Evolutionary conservation across 2,329 filamentous ascomycete species (phyloP).

Genomic region (Atkinsonella hypoxylon): DNA sequence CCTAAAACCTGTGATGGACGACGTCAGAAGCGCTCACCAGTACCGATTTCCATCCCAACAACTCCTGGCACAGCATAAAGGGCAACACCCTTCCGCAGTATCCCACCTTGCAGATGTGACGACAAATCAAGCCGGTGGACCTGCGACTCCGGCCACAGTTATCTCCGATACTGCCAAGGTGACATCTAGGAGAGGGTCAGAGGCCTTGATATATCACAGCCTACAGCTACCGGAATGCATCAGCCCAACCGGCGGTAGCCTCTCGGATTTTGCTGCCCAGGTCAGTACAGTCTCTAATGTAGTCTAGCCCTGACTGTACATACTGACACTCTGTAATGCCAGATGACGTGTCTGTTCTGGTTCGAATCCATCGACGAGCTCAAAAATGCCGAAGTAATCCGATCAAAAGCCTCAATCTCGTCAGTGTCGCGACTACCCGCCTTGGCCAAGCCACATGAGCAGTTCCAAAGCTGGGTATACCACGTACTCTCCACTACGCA

Average conservation of each 20-base stretch:
- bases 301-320: neutral
- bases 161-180: constrained; percentile 16
- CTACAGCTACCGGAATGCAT: constrained; percentile 67
- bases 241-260: constrained; percentile 59
- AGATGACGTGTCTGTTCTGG: constrained; percentile 97
- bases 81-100: constrained; percentile 1
- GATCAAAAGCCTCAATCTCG: constrained; percentile 26
- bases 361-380: constrained; percentile 81
- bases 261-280: constrained; percentile 76
- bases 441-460: constrained; percentile 63
- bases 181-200: constrained; percentile 26
- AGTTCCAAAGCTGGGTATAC: constrained; percentile 89
- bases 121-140: constrained; percentile 23
- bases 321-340: constrained; percentile 1
- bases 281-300: constrained; percentile 32
- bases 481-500: constrained; percentile 87
- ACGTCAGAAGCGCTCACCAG: constrained; percentile 20
- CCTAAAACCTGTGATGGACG: constrained; percentile 20
- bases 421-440: constrained; percentile 44
- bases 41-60: constrained; percentile 20
- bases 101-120: constrained; percentile 7
- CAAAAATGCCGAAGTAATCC: constrained; percentile 56
- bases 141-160: constrained; percentile 26
- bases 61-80: constrained; percentile 6
- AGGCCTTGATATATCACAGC: constrained; percentile 42